Conservation (phyloP, 768 basidiomycete genomes). For the Cystoderma amianthinum region DNA sequence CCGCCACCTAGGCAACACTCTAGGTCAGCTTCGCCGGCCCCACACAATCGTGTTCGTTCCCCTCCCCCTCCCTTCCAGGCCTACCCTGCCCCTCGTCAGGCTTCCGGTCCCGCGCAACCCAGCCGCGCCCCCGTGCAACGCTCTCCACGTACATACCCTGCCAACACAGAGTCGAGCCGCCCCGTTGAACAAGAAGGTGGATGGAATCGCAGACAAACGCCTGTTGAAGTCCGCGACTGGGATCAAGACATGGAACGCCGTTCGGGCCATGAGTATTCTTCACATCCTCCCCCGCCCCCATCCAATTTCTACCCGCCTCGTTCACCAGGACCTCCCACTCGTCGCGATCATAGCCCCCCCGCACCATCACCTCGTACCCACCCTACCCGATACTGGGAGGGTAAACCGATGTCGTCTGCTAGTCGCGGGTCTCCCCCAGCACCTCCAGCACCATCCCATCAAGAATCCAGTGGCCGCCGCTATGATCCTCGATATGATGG, state of each 20-base stretch:
- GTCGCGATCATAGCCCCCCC: constrained; percentile 42
- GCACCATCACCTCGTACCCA: constrained; percentile 58
- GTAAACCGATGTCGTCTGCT: constrained; percentile 39
- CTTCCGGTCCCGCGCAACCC: constrained; percentile 45
- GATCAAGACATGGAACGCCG: constrained; percentile 37
- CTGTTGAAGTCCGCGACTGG: constrained; percentile 46
- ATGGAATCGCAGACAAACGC: constrained; percentile 57
- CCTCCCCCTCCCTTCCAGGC: constrained; percentile 38
- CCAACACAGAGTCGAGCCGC: constrained; percentile 39
- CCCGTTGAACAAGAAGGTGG: constrained; percentile 41
- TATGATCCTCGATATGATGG: constrained; percentile 62
- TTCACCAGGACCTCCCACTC: constrained; percentile 27
- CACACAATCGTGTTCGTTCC: constrained; percentile 49
- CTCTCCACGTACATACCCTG: constrained; percentile 50
- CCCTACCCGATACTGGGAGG: constrained; percentile 52
- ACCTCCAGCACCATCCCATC: constrained; percentile 23
- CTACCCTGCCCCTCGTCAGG: constrained; percentile 43
- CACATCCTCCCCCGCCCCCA: constrained; percentile 16
- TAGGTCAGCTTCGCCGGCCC: constrained; percentile 52
- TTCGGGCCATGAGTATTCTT: constrained; percentile 37
- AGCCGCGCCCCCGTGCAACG: constrained; percentile 40
- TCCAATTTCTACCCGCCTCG: constrained; percentile 30
- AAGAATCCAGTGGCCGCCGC: constrained; percentile 40
- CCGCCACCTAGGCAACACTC: constrained; percentile 42
- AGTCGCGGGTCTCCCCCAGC: constrained; percentile 20